Base-by-base conservation (phyloP, 805 yeast species). In the Brettanomyces bruxellensis region DNA sequence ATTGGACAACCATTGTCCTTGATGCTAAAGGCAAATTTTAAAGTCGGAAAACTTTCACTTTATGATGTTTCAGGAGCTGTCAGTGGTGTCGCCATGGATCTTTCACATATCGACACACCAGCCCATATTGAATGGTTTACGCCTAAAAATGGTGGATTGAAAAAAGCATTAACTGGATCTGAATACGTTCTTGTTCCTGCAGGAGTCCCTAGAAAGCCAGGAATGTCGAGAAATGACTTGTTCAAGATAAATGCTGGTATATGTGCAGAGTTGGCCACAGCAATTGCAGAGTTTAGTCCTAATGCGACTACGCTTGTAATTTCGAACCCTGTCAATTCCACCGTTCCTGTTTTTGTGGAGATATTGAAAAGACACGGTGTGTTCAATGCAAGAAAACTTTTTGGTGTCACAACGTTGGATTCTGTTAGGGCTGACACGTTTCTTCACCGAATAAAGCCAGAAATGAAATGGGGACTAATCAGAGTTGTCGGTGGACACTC, bases 401-500 rank as follows among this genome's bases (percentile, higher is more conserved):
- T 89, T 56, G 97, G 97, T 62, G 91, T 90, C 56, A 89, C 96
- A 51, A 84, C 88, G 41, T 73, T 89, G 55, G 97, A 89, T 68
- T 72, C 83, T 45, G 93, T 89, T 48, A 79, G 97, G 59, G 89
- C 96, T 47, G 83, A 88, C 65, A 81, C 88, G 40, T 88, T 87
- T 65, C 68, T 83, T 51, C 39, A 43, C 40, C 30, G 36, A 13
- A 18, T 43, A 9, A 18, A 22, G 13, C 37, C 44, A 4, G 34
- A 41, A n/a, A 11, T 41, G 22, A 14, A n/a, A 18, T 41, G 44
- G 44, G 40, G 40, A 12, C 25, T 48, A 24, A 71, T 87, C 46
- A 81, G 88, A 22, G 96, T 90, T 45, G 72, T 89, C 55, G 97
- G 96, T 51, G 97, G 97, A 45, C 97, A 89, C 73, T 86, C 95